Conservation (phyloP, 768 basidiomycete genomes). For the Boletus reticulatus region DNA sequence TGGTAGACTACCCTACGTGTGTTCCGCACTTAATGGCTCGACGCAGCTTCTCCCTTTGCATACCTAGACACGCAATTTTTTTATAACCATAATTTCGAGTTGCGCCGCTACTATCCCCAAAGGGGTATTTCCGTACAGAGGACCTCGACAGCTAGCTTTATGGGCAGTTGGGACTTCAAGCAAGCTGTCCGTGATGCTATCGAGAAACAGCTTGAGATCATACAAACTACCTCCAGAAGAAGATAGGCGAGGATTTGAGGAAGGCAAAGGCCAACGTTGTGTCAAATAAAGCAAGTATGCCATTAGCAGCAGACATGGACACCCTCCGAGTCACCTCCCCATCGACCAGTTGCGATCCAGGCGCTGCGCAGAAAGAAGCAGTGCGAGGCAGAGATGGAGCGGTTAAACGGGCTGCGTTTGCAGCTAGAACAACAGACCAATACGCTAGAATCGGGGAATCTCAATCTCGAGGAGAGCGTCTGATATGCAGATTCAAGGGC, state of each 20-base stretch:
- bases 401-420: constrained; percentile 78
- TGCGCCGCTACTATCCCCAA: not conserved
- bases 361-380: constrained; percentile 94
- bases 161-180: constrained; percentile 82
- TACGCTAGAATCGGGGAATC: constrained; percentile 94
- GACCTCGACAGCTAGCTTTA: constrained; percentile 65
- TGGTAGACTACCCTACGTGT: constrained; percentile 25
- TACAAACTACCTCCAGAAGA: constrained; percentile 95
- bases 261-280: constrained; percentile 93
- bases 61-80: constrained; percentile 24
- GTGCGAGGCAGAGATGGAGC: constrained; percentile 82
- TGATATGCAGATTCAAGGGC: constrained; percentile 83
- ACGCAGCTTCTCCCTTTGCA: constrained; percentile 17
- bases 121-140: constrained; percentile 12
- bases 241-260: constrained; percentile 91
- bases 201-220: constrained; percentile 92
- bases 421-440: constrained; percentile 97
- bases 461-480: constrained; percentile 97
- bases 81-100: constrained; percentile 28
- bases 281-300: constrained; percentile 86
- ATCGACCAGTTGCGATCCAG: constrained; percentile 69
- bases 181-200: constrained; percentile 90
- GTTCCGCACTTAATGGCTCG: constrained; percentile 24
- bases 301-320: not conserved
- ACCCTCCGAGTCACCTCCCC: constrained; percentile 9